A percentile compares a stretch with the other conserved stretches of the same genome.
These are phyloP conservation scores for Golubevia pallescens DNA, from an alignment of 1,284 basidiomycete genomes.

Conservation along the genomic window DNA sequence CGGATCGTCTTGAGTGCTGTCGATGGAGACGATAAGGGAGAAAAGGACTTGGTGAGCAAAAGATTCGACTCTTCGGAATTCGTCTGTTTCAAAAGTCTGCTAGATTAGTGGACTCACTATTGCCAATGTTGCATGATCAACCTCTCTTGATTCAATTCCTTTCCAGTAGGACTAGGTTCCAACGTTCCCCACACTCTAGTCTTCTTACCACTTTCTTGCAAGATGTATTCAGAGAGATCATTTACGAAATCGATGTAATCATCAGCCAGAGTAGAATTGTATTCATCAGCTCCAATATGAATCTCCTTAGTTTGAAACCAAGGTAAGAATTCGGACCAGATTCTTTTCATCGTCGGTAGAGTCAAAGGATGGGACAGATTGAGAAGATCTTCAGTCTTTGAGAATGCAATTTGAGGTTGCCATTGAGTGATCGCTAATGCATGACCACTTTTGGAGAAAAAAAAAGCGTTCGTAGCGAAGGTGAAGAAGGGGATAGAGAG, in stretches of 20 bases:
- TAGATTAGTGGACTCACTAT: too few relatives aligned
- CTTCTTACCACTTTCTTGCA: conserved; percentile 49
- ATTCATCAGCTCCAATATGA: conserved; percentile 67
- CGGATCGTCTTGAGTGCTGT: too few relatives aligned
- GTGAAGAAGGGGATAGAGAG: too few relatives aligned
- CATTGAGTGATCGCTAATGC: conserved; percentile 66
- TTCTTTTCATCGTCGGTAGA: conserved; percentile 63
- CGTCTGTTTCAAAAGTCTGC: too few relatives aligned
- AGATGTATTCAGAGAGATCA: conserved; percentile 63
- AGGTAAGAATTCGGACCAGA: conserved; percentile 66
- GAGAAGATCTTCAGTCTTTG: conserved; percentile 55
- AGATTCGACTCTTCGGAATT: too few relatives aligned
- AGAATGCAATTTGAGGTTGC: conserved; percentile 66
- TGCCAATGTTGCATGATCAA: too few relatives aligned
- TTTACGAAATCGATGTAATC: conserved; percentile 66
- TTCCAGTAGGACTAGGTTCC: conserved; percentile 43
- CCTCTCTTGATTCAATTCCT: too few relatives aligned
- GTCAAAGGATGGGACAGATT: conserved; percentile 66
- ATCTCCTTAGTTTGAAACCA: conserved; percentile 64
- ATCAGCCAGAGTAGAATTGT: conserved; percentile 58
- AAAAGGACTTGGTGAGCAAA: too few relatives aligned
- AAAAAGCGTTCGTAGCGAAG: too few relatives aligned
- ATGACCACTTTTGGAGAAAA: too few relatives aligned
- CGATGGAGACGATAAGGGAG: too few relatives aligned
- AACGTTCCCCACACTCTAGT: conserved; percentile 65